Base-by-base conservation (phyloP, 192 early-diverging fungal species). In the Backusella psychrophila region DNA sequence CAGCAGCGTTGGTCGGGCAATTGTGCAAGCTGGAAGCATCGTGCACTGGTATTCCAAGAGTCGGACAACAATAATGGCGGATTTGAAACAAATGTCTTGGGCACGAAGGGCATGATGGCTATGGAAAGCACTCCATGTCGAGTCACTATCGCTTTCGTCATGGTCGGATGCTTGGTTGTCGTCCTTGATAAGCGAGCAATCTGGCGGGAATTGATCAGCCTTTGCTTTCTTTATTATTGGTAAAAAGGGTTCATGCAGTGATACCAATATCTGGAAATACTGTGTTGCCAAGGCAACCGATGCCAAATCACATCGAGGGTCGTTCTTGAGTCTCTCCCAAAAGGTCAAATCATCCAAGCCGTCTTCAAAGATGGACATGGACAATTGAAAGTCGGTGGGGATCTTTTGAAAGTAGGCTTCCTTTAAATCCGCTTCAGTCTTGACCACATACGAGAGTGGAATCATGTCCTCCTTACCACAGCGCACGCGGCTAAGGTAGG, bases 321-420 rank as follows among this genome's bases (percentile, higher is more conserved):
- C 72, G 9, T 35, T 35, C 19, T 59, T 59, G n/a, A 78, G n/a
- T 14, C 36, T 31, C 21, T 46, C 36, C 9, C 65, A 33, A 38
- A 78, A 59, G 0, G 59, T 39, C 14, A 33, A 15, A 17, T 78
- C 73, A 21, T 46, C 31, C 5, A 78, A 34, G 0, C 36, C 42
- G 6, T 78, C 73, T 35, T 78, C 77, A 34, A 78, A 69, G 19
- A 78, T 69, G 9, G 49, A 34, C 8, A 46, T 67, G 26, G 77
- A 41, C 8, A 78, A 34, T 66, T 44, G 72, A 17, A 53, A 69
- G 3, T 78, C 72, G 1, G 3, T 9, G 6, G 72, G 66, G 8
- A 78, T 69, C 1, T 63, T 73, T 26, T 74, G 8, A 23, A 38
- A 70, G 36, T 78, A 78, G 6, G 42, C 67, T 3, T 69, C 49